These are phyloP conservation scores for Mycena vulgaris DNA, from an alignment of 768 basidiomycete genomes.

Conservation along the genomic window DNA sequence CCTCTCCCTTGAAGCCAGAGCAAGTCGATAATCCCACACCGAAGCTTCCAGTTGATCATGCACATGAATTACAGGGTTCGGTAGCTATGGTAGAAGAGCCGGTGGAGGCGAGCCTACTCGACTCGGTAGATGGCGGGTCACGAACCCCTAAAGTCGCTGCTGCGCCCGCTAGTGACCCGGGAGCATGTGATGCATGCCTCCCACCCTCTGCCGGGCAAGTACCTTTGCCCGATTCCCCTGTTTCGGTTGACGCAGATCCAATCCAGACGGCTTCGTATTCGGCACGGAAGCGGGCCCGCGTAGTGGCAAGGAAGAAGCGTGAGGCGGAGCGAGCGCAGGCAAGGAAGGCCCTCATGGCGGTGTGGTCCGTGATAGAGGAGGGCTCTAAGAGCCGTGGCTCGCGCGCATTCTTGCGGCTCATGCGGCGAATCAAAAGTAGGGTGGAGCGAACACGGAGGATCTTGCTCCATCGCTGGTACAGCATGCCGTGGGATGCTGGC, in stretches of 20 bases:
- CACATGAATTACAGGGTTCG: neutral
- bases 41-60: slow-evolving; percentile 5
- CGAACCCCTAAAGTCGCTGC: slow-evolving; percentile 17
- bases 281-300: slow-evolving; percentile 3
- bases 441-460: neutral
- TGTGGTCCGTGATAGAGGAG: neutral
- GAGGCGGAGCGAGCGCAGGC: slow-evolving; percentile 2
- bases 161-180: slow-evolving; percentile 21
- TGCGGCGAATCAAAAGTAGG: slow-evolving; percentile 5
- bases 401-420: neutral
- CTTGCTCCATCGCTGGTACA: slow-evolving; percentile 2
- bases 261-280: slow-evolving; percentile 12
- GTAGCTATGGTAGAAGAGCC: neutral
- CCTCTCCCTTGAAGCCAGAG: slow-evolving; percentile 27
- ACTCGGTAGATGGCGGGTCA: slow-evolving; percentile 12
- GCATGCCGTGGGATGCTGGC: slow-evolving; percentile 1
- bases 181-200: slow-evolving; percentile 12
- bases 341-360: neutral
- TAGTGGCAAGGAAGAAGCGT: neutral
- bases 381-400: neutral
- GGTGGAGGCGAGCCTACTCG: neutral
- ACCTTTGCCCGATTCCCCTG: neutral
- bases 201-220: slow-evolving; percentile 1
- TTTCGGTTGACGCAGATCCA: slow-evolving; percentile 6
- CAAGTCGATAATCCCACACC: slow-evolving; percentile 8